Percentiles rank a stretch among this genome's conserved stretches.
phyloP scores from a whole-genome alignment of 164 flowering plant species.

The Echeveria elegans region DNA sequence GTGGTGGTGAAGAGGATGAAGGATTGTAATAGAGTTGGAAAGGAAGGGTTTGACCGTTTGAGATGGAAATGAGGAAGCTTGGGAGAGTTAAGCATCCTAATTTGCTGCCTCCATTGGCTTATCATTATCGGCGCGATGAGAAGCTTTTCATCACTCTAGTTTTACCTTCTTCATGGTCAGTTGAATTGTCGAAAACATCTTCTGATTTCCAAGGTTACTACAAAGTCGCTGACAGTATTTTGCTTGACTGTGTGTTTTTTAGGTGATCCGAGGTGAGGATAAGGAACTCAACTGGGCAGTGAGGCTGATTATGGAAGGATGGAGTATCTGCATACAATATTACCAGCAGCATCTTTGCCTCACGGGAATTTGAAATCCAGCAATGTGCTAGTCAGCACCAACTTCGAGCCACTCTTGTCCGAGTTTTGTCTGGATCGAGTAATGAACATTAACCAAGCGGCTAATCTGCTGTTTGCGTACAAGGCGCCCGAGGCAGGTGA shows the following conservation, averaged over 20 bases:
- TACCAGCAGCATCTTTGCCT: conserved; percentile 36
- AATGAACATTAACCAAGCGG: conserved; percentile 23
- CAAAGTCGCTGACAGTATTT: background rate
- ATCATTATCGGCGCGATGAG: conserved; percentile 69
- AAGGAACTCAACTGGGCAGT: conserved; percentile 61
- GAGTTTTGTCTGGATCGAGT: conserved; percentile 47
- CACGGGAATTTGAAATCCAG: conserved; percentile 91
- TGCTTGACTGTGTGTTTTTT: background rate
- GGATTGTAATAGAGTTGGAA: conserved; percentile 51
- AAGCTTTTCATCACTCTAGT: conserved; percentile 59
- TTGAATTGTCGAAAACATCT: background rate
- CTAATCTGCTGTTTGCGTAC: conserved; percentile 43
- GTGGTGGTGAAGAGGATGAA: conserved; percentile 88
- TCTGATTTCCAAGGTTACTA: background rate
- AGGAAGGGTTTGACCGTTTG: conserved; percentile 59
- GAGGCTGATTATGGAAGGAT: conserved; percentile 66
- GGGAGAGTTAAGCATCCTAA: conserved; percentile 50
- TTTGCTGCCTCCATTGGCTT: conserved; percentile 62
- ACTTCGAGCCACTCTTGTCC: conserved; percentile 48
- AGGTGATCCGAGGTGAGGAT: conserved; percentile 47
- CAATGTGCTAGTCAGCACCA: conserved; percentile 49
- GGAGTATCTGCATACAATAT: conserved; percentile 43
- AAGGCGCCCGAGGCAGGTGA: conserved; percentile 53
- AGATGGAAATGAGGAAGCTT: conserved; percentile 44
- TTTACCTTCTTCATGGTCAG: conserved; percentile 48